Base-by-base conservation (phyloP, 2,329 filamentous ascomycete genomes). In the Colletotrichum scovillei region DNA sequence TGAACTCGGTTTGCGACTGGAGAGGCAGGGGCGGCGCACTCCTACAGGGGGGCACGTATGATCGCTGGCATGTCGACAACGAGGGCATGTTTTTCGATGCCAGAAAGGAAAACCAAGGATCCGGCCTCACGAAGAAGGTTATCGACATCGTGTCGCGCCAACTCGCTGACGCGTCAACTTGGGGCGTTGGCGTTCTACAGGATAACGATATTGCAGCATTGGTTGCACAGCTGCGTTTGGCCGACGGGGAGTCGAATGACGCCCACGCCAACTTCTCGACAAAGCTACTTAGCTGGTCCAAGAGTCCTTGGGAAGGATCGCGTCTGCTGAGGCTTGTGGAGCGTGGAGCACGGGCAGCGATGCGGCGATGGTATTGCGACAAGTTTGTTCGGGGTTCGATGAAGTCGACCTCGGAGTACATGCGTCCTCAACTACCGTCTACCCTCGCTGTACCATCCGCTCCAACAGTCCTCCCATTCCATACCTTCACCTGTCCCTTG, bases 1-100 rank as follows among this genome's bases (percentile, higher is more conserved):
- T 99, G 64, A 98, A 98, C 80, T 98, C 97, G 7, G 95, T 99
- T 6, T 99, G 97, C 80, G 94, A 96, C 79, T 99, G 97, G 97
- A 90, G 90, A 78, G 95, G 95, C 35, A 91, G 97, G 75, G 97
- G 97, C 74, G 97, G 97, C 1, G 92, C 97, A 58, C 87, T 94
- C 30, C 88, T 94, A n/a, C 88, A 92, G 66, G 87, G 86, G 64
- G 94, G 94, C 9, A 90, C 88, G 76, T 91, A 92, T 75, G 97
- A 99, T 81, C 91, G 95, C 53, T 98, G 97, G 94, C 97, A 99
- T 81, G 95, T 99, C 26, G 92, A 97, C 78, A 92, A 95, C 0
- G 87, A 91, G 49, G 95, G 95, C 12, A 94, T 94, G 89, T 89
- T 98, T 26, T 86, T 92, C 19, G 95, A 98, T 82, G 93, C 92